A percentile compares a stretch with the other conserved stretches of the same genome.
phyloP scores from a whole-genome alignment of 2,329 filamentous ascomycete species.

The Pseudocercospora vitis region DNA sequence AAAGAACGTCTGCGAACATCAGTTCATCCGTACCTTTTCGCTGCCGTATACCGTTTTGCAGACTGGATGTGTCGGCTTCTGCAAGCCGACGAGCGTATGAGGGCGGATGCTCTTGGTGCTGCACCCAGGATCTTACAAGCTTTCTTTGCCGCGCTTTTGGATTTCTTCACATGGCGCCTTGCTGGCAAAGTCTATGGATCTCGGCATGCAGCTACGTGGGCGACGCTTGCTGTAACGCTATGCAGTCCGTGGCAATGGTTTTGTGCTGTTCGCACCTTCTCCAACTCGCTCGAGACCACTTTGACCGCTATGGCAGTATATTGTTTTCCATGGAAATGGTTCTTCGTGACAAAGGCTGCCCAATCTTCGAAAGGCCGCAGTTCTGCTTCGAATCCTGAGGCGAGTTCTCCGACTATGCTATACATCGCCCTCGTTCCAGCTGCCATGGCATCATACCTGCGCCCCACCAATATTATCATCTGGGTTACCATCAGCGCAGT shows the following conservation, averaged over 20 bases:
- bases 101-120: conserved; percentile 67
- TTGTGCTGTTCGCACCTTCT: conserved; percentile 87
- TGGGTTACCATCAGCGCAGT: conserved; percentile 69
- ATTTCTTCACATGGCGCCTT: conserved; percentile 86
- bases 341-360: conserved; percentile 13
- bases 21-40: conserved; percentile 85
- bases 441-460: conserved; percentile 77
- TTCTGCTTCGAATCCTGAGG: too few species aligned
- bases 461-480: conserved; percentile 85
- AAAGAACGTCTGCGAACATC: conserved; percentile 81
- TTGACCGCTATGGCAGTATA: conserved; percentile 77
- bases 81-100: conserved; percentile 54
- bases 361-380: too few species aligned
- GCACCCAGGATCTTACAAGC: conserved; percentile 77
- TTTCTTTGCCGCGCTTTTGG: conserved; percentile 71
- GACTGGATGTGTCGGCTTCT: conserved; percentile 59
- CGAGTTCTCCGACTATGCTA: conserved; percentile 13
- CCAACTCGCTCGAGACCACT: conserved; percentile 89
- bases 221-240: conserved; percentile 68
- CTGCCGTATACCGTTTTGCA: conserved; percentile 66
- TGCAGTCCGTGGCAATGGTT: conserved; percentile 96
- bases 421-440: conserved; percentile 68
- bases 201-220: conserved; percentile 63
- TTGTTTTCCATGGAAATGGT: conserved; percentile 77
- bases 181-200: conserved; percentile 71